Base-by-base conservation (phyloP, 83 land plant genomes). In the Larix sibirica region DNA sequence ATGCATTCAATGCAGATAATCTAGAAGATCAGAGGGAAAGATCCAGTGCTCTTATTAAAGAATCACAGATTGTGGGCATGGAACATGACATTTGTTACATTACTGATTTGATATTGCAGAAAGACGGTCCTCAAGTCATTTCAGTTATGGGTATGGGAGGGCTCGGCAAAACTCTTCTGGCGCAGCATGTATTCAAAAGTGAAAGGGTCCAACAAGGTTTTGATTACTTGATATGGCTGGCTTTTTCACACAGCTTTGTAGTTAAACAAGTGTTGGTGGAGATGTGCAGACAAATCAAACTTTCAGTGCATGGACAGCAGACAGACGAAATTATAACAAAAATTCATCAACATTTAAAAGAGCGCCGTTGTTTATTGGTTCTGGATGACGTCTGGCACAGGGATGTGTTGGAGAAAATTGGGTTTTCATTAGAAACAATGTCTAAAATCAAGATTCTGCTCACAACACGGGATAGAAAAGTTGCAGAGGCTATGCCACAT, bases 311-410 rank as follows among this genome's bases (percentile, higher is more conserved):
- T 44, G 3, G 17, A 17, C 13, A 38, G 3, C 36, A n/a, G n/a
- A 20, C 1, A 44, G 47, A 42, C 3, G 54, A 9, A 9, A 4
- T 71, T 4, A 40, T 4, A 20, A 21, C 0, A 1, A 70, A 70
- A n/a, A 70, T 70, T 21, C 50, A 40, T 9, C 31, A 18, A 6
- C 12, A 70, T 21, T 44, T 70, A 36, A n/a, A 38, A 38, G 50
- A 40, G 5, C 4, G 44, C 0, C 23, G 50, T 7, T 70, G 21
- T 38, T 18, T 70, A 1, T 36, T 70, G 31, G 50, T 70, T 1
- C 75, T 70, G 75, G 75, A 70, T 21, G 75, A 70, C 20, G 75
- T 70, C 8, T 70, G 75, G 75, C 47, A 70, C 23, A 70, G 1
- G 4, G 1, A 6, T 6, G 54, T 2, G 7, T 2, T 7, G 4